These are phyloP conservation scores for Styphnolobium japonicum DNA, from an alignment of 306 rosid species.

Conservation along the genomic window DNA sequence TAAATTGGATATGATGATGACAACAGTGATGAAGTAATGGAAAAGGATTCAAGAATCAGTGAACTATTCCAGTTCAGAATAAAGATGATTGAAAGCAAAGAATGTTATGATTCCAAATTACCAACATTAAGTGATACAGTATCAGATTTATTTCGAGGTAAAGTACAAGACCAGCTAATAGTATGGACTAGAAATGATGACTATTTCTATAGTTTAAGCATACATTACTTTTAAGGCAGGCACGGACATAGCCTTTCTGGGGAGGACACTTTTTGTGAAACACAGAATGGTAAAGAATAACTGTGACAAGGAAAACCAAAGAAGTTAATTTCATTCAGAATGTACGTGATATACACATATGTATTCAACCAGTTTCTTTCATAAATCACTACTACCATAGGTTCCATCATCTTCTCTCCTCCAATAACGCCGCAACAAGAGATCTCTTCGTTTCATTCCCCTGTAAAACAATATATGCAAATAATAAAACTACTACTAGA, in stretches of 20 bases:
- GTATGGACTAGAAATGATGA: slow-evolving; percentile 2
- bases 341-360: background rate
- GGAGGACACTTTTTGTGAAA: slow-evolving; percentile 80
- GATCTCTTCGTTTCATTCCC: slow-evolving; percentile 92
- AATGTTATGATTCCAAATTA: slow-evolving; percentile 15
- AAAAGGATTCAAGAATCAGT: slow-evolving; percentile 15
- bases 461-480: slow-evolving; percentile 41
- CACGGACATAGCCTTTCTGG: slow-evolving; percentile 81
- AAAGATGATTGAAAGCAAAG: slow-evolving; percentile 21
- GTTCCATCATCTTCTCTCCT: slow-evolving; percentile 99
- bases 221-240: slow-evolving; percentile 99
- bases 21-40: slow-evolving; percentile 8
- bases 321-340: slow-evolving; percentile 33
- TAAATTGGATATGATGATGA: slow-evolving; percentile 20
- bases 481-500: background rate
- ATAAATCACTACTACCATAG: slow-evolving; percentile 63
- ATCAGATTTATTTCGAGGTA: background rate
- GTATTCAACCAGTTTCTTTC: background rate
- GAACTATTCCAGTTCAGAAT: slow-evolving; percentile 6
- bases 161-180: slow-evolving; percentile 24
- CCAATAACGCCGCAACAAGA: slow-evolving; percentile 91
- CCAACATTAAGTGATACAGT: background rate
- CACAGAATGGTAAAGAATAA: slow-evolving; percentile 88
- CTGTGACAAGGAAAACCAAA: slow-evolving; percentile 59
- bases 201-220: slow-evolving; percentile 42